Percentiles rank a stretch among this genome's conserved stretches.
phyloP scores from a whole-genome alignment of 805 yeast species.

The Wickerhamomyces queroliae region DNA sequence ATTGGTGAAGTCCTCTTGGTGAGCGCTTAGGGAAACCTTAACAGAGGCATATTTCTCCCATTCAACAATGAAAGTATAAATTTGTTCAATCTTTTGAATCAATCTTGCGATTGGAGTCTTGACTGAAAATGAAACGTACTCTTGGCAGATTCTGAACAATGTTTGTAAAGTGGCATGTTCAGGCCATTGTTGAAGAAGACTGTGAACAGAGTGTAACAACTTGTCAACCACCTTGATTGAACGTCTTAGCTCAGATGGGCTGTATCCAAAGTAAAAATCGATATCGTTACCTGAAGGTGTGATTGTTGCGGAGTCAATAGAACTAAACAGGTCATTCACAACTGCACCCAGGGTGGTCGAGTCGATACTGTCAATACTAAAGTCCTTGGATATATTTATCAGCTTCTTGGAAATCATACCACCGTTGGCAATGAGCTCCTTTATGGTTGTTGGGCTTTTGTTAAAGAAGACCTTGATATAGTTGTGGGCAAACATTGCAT shows the following conservation, averaged over 20 bases:
- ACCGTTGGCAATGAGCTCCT: conserved; percentile 36
- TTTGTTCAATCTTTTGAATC: conserved; percentile 79
- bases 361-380: conserved; percentile 18
- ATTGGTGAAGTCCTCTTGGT: conserved; percentile 52
- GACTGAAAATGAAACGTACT: conserved; percentile 56
- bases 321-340: conserved; percentile 26
- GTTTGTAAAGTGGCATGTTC: conserved; percentile 88
- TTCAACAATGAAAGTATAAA: conserved; percentile 75
- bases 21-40: conserved; percentile 56
- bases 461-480: conserved; percentile 40
- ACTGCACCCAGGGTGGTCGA: conserved; percentile 30
- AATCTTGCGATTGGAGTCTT: conserved; percentile 71
- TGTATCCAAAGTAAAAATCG: conserved; percentile 62
- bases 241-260: conserved; percentile 50
- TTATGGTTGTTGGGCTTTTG: conserved; percentile 11
- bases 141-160: conserved; percentile 55
- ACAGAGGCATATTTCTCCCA: conserved; percentile 92
- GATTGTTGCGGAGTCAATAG: conserved; percentile 25
- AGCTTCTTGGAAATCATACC: conserved; percentile 26
- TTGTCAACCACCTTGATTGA: conserved; percentile 47
- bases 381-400: conserved; percentile 16
- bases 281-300: conserved; percentile 28
- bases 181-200: conserved; percentile 72
- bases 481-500: conserved; percentile 40
- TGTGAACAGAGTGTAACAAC: conserved; percentile 38